These are phyloP conservation scores for Niveomyces coronatus DNA, from an alignment of 2,329 filamentous ascomycete genomes.

Conservation along the genomic window DNA sequence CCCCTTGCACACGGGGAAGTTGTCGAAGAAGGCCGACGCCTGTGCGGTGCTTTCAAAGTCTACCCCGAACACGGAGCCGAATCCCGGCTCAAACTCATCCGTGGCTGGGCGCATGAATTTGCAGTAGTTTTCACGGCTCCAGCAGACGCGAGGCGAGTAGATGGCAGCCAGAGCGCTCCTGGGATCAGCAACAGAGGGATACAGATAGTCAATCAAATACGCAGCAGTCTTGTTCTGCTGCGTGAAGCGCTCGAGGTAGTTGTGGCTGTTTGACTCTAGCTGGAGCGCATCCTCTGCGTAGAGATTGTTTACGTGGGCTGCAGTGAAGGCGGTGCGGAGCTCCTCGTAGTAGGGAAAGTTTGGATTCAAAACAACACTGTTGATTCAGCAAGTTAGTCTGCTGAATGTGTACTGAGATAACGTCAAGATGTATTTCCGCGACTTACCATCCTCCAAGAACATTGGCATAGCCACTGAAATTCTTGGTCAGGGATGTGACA, in stretches of 20 bases:
- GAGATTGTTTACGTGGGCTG: constrained; percentile 23
- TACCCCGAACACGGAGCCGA: constrained; percentile 38
- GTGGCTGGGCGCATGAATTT: constrained; percentile 24
- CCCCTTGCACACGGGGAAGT: constrained; percentile 31
- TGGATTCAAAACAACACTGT: constrained; percentile 29
- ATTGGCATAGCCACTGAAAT: constrained; percentile 40
- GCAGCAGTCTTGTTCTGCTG: constrained; percentile 27
- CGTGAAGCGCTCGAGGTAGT: constrained; percentile 24
- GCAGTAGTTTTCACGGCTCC: constrained; percentile 17
- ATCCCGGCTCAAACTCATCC: constrained; percentile 34
- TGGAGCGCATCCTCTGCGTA: constrained; percentile 29
- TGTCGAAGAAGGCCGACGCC: constrained; percentile 33
- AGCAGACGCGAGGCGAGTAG: constrained; percentile 27
- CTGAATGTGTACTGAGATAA: neutral
- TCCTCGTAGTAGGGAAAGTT: constrained; percentile 22
- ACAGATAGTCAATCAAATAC: constrained; percentile 21
- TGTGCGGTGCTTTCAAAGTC: constrained; percentile 28
- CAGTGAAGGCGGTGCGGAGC: constrained; percentile 18
- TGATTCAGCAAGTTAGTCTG: neutral
- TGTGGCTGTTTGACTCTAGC: constrained; percentile 27
- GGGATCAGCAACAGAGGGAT: constrained; percentile 11
- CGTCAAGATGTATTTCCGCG: neutral
- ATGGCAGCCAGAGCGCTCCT: constrained; percentile 21
- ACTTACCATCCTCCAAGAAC: constrained; percentile 30
- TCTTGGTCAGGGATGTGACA: constrained; percentile 38